Base-by-base conservation (phyloP, 2,329 filamentous ascomycete species). In the Aspergillus glaucus region DNA sequence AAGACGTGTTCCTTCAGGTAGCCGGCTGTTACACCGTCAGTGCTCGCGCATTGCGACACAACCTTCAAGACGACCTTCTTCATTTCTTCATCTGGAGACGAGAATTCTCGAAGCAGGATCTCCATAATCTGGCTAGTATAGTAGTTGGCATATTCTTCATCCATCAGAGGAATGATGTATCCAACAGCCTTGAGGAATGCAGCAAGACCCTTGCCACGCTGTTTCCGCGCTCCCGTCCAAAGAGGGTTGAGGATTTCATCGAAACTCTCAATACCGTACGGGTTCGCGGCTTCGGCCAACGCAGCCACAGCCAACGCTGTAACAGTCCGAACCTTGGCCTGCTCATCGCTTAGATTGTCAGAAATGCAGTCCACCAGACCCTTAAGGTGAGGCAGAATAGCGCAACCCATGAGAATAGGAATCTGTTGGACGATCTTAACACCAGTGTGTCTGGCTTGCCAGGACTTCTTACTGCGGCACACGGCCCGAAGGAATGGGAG, bases 381-480 rank as follows among this genome's bases (percentile, higher is more conserved):
- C 69, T 96, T 97, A 46, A 98, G 78, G 69, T 98, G 92, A 30
- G 93, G 93, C 22, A 98, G 75, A 45, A 98, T 88, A 41, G 93
- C 93, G 66, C 93, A 98, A 24, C 93, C 93, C 93, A 98, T 98
- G 4, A 98, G 75, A 58, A 98, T 98, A 19, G 93, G 92, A 61
- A 98, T 97, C 66, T 98, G 93, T 68, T 98, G 93, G 14, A 98
- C 88, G 65, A 98, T 98, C 77, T 98, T 98, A 56, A 98, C 93
- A 74, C 93, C 93, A 2, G 93, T 98, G 68, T 98, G 93, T 53
- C 93, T 81, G 46, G 93, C 93, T 67, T 97, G 91, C 93, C 93
- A 98, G 49, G 93, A 97, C 72, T 98, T 98, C 73, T 97, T 97
- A 74, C 90, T 95, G 67, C 90, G 85, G 67, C 93, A 98, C 15